These are phyloP conservation scores for Trichoderma breve DNA, from an alignment of 2,329 filamentous ascomycete genomes.

Conservation along the genomic window DNA sequence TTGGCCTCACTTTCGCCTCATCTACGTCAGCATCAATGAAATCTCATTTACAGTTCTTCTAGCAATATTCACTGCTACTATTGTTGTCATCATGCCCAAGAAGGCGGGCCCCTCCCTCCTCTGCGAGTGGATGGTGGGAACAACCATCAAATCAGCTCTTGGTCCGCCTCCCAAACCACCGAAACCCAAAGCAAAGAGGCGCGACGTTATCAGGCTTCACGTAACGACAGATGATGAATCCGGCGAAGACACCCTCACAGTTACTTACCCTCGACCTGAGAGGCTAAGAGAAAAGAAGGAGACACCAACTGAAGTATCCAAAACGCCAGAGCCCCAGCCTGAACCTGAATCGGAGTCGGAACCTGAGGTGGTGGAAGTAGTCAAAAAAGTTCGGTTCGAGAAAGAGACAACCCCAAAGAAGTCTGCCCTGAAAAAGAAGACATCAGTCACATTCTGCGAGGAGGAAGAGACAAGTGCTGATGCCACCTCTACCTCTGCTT, in stretches of 20 bases:
- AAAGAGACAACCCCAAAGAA: slow-evolving; percentile 33
- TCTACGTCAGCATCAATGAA: background rate
- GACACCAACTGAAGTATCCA: background rate
- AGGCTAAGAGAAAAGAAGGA: slow-evolving; percentile 23
- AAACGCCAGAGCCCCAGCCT: slow-evolving; percentile 17
- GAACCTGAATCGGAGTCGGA: slow-evolving; percentile 1
- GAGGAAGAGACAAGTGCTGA: slow-evolving; percentile 18
- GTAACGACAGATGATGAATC: slow-evolving; percentile 52
- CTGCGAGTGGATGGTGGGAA: slow-evolving; percentile 44
- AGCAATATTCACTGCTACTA: background rate
- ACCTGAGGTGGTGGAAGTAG: slow-evolving; percentile 7
- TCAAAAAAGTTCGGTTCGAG: slow-evolving; percentile 47
- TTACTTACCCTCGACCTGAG: slow-evolving; percentile 48
- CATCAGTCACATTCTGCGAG: slow-evolving; percentile 27
- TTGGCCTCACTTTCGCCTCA: background rate
- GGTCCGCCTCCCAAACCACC: slow-evolving; percentile 27
- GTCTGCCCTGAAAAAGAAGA: slow-evolving; percentile 42
- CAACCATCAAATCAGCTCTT: slow-evolving; percentile 34
- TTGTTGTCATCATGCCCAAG: background rate
- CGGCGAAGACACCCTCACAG: slow-evolving; percentile 46
- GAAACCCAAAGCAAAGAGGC: slow-evolving; percentile 24
- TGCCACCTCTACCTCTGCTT: slow-evolving; percentile 19
- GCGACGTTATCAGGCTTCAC: slow-evolving; percentile 40
- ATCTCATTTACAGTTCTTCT: background rate
- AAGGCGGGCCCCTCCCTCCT: slow-evolving; percentile 27